Percentiles rank a stretch among this genome's conserved stretches.
phyloP scores from a whole-genome alignment of 208 protist species.

The Acanthamoeba rhysodes region DNA sequence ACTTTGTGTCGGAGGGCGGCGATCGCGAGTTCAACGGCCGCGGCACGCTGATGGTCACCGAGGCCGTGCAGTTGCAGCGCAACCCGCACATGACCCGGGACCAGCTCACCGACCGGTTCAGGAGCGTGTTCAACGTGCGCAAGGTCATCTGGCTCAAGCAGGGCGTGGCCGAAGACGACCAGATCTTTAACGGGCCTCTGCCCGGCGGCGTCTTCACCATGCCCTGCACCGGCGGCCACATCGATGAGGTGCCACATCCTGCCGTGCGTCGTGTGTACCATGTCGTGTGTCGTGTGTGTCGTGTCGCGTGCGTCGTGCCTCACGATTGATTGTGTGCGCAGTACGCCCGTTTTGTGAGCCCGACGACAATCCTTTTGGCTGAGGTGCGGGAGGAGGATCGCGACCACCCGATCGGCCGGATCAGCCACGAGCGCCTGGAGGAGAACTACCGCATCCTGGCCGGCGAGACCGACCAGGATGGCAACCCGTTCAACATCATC shows the following conservation, averaged over 20 bases:
- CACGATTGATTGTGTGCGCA: not conserved
- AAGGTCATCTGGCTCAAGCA: conserved; percentile 82
- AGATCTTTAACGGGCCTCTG: conserved; percentile 70
- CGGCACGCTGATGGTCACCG: conserved; percentile 81
- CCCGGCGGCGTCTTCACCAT: conserved; percentile 50
- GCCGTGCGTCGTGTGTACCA: no score
- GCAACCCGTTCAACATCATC: conserved; percentile 78
- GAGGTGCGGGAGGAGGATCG: conserved; percentile 72
- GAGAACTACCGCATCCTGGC: conserved; percentile 78
- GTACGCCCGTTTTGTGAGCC: conserved; percentile 75
- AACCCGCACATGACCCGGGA: conserved; percentile 71
- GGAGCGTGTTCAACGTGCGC: conserved; percentile 70
- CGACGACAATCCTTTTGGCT: conserved; percentile 73
- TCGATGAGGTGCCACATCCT: conserved; percentile 77
- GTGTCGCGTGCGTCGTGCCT: no score
- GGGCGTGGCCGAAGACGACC: conserved; percentile 81
- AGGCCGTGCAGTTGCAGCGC: conserved; percentile 82
- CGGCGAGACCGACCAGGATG: conserved; percentile 76
- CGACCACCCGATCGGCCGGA: conserved; percentile 23
- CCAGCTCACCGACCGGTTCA: conserved; percentile 73
- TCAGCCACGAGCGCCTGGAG: conserved; percentile 66
- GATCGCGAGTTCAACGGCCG: conserved; percentile 82
- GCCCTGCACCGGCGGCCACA: conserved; percentile 79
- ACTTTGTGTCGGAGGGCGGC: conserved; percentile 82
- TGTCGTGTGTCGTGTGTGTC: no score